phyloP scores from a whole-genome alignment of 768 basidiomycete species.

The Mycena venus region DNA sequence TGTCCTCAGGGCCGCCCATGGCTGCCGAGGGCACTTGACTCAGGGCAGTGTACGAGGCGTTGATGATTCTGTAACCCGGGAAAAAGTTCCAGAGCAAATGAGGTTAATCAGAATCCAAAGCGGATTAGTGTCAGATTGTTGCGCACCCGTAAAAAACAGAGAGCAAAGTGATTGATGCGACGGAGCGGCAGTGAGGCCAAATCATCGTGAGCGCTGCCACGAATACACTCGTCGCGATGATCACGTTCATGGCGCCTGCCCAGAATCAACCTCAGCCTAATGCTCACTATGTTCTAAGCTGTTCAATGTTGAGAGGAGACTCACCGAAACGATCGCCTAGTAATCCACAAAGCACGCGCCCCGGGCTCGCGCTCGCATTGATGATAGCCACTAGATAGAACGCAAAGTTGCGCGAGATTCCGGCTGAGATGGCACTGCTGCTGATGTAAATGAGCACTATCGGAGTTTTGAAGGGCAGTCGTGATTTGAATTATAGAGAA shows the following conservation, averaged over 20 bases:
- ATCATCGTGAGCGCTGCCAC: neutral
- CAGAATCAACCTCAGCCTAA: too few species aligned
- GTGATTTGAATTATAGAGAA: neutral
- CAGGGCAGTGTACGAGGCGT: neutral
- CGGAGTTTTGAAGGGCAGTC: neutral
- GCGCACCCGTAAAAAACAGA: neutral
- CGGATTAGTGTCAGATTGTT: neutral
- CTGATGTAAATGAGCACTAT: slow-evolving; percentile 4
- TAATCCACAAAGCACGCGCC: neutral
- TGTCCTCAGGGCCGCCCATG: neutral
- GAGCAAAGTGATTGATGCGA: neutral
- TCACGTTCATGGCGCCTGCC: neutral
- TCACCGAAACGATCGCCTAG: slow-evolving; percentile 2
- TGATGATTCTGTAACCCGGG: neutral
- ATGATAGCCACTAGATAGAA: neutral
- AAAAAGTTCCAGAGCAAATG: neutral
- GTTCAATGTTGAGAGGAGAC: neutral
- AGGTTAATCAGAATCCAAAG: neutral
- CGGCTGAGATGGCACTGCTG: neutral
- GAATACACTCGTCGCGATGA: neutral
- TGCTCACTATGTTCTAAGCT: too few species aligned
- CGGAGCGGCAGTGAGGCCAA: neutral
- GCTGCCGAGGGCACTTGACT: neutral
- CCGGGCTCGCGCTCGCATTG: neutral
- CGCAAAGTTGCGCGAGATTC: neutral